Evolutionary conservation across 345 rosid genomes (phyloP), one percentile per base, ranked within the genome.

Genomic region (Gossypium sturtianum): DNA sequence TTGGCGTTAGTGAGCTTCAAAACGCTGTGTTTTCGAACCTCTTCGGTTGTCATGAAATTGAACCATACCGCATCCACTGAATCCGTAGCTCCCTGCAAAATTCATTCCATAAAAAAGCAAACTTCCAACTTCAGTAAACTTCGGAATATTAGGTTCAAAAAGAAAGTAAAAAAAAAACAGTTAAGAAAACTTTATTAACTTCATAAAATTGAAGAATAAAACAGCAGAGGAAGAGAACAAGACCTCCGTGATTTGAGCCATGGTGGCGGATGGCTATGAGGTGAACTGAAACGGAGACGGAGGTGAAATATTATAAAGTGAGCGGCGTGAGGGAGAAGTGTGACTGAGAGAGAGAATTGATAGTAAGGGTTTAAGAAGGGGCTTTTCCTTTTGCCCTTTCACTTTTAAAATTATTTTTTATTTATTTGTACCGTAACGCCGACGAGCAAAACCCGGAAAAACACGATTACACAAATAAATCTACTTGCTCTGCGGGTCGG

Each of bases 1-100:
- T 76, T 20, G 0, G 88, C 78, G 44, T 60, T 85, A 9, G 87
- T 85, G 56, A 87, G 75, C 82, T 81, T 82, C 9, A 85, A 73
- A 66, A 85, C 74, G 74, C 90, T 89, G 51, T 82, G 88, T 57
- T 80, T 77, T 44, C 78, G 83, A 52, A 89, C 89, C 85, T 86
- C 93, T 74, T 85, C 74, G 12, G 82, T 78, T 7, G 87, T 83
- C 83, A 87, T 80, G 78, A 87, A 83, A 15, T 67, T 88, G 74
- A 87, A 89, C 60, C 58, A 10, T 7, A 70, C 44, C 17, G 60
- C 47, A 11, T 68, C 72, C 25, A 70, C 61, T 17, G 73, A 70
- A 9, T 70, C 47, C 73, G 48, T 70, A 4, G 47, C 73, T 7
- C 72, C 72, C 72, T 69, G 11, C 16, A 69, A 51, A 25, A 51